A percentile compares a stretch with the other conserved stretches of the same genome.
Conservation (phyloP, 805 yeast species). For the Saccharomycopsis sp. region DNA sequence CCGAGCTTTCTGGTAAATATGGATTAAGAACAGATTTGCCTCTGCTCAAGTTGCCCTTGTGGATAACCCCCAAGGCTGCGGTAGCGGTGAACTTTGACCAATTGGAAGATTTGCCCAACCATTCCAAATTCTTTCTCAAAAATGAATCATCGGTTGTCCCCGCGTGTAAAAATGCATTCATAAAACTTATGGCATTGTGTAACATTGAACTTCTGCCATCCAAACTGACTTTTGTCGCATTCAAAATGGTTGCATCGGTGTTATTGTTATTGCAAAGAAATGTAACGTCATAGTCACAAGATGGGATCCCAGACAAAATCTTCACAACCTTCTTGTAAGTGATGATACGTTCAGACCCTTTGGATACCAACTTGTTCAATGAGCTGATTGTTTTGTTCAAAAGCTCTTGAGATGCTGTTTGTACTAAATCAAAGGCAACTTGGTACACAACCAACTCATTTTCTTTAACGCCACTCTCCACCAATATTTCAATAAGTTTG, state of each 20-base stretch:
- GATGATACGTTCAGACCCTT: constrained; percentile 25
- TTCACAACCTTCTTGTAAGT: constrained; percentile 41
- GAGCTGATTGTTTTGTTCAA: constrained; percentile 40
- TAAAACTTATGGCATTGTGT: constrained; percentile 92
- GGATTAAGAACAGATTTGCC: constrained; percentile 84
- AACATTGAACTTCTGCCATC: constrained; percentile 91
- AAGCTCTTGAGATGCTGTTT: constrained; percentile 84
- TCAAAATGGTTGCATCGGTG: constrained; percentile 74
- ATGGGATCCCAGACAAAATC: constrained; percentile 84
- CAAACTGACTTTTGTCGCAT: constrained; percentile 67
- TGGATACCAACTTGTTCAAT: constrained; percentile 18
- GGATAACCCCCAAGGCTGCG: constrained; percentile 95
- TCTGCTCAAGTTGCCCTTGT: constrained; percentile 86
- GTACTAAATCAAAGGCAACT: constrained; percentile 90
- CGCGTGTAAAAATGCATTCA: constrained; percentile 89
- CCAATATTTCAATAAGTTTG: constrained; percentile 52
- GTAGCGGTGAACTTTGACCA: constrained; percentile 98
- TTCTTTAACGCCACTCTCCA: constrained; percentile 31
- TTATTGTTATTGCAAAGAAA: constrained; percentile 80
- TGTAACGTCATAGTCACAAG: constrained; percentile 86
- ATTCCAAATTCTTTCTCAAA: constrained; percentile 81
- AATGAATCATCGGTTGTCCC: constrained; percentile 95
- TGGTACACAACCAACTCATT: constrained; percentile 74
- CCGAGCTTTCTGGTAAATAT: constrained; percentile 66
- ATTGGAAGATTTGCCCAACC: constrained; percentile 95